A percentile compares a stretch with the other conserved stretches of the same genome.
Conservation (phyloP, 208 protist species). For the Paratrypanosoma confusum region DNA sequence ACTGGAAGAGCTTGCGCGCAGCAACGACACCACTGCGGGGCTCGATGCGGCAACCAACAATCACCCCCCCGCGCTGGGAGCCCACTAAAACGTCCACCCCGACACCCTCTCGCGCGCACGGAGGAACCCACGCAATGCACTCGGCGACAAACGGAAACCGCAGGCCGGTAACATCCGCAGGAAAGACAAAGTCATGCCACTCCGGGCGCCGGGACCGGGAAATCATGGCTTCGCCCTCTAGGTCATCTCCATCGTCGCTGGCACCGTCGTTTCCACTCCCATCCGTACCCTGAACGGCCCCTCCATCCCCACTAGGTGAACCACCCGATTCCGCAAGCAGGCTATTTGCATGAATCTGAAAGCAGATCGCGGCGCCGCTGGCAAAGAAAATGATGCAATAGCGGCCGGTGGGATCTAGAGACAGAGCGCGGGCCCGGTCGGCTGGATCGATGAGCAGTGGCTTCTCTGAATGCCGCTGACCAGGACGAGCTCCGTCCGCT, state of each 20-base stretch:
- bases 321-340: not conserved
- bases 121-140: slow-evolving; percentile 21
- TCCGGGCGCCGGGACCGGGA: not conserved
- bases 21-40: slow-evolving; percentile 9
- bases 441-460: slow-evolving; percentile 11
- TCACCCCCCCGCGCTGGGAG: slow-evolving; percentile 15
- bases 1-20: slow-evolving; percentile 14
- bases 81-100: slow-evolving; percentile 27
- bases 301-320: not conserved
- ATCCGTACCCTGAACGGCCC: slow-evolving; percentile 9
- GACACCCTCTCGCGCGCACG: slow-evolving; percentile 13
- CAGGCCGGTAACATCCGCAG: too few relatives aligned
- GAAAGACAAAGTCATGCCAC: too few relatives aligned
- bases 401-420: slow-evolving; percentile 29
- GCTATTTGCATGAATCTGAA: slow-evolving; percentile 18
- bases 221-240: not conserved
- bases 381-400: slow-evolving; percentile 34
- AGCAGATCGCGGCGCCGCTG: slow-evolving; percentile 28
- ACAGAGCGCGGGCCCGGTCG: slow-evolving; percentile 22
- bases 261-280: slow-evolving; percentile 1
- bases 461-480: too few relatives aligned
- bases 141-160: slow-evolving; percentile 11
- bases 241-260: not conserved
- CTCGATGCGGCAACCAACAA: slow-evolving; percentile 24
- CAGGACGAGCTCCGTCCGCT: too few relatives aligned